Percentiles rank a stretch among this genome's conserved stretches.
Evolutionary conservation across 2,329 filamentous ascomycete species (phyloP).

Genomic region (Calycina marina): DNA sequence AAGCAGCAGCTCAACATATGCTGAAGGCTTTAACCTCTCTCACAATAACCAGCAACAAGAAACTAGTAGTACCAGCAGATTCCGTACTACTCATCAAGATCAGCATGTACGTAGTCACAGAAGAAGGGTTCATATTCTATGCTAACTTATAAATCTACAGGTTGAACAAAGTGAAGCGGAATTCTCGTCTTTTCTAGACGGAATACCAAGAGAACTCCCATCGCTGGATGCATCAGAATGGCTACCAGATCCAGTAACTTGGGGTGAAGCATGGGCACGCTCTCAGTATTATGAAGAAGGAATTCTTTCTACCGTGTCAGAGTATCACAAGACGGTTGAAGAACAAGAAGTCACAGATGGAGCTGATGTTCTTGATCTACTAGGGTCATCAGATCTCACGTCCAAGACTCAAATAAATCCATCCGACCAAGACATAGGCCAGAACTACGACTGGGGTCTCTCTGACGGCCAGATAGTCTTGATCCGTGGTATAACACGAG

Average conservation of each 20-base stretch:
- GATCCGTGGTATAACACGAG: conserved; percentile 15
- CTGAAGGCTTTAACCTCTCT: conserved; percentile 13
- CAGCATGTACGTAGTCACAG: conserved; percentile 15
- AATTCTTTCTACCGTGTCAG: not conserved
- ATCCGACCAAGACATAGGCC: conserved; percentile 15
- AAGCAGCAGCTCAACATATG: conserved; percentile 8
- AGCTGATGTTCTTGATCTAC: conserved; percentile 26
- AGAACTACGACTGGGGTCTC: conserved; percentile 18
- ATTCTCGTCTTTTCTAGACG: conserved; percentile 20
- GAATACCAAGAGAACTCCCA: conserved; percentile 14
- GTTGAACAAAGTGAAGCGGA: conserved; percentile 16
- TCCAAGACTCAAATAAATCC: conserved; percentile 12
- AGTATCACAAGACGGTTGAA: conserved; percentile 8
- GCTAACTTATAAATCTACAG: too few species aligned
- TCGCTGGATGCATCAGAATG: conserved; percentile 5
- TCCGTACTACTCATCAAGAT: conserved; percentile 12
- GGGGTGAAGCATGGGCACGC: conserved; percentile 12
- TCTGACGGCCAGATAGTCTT: conserved; percentile 14
- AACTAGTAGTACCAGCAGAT: conserved; percentile 1
- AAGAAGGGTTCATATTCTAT: too few species aligned
- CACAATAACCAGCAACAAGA: too few species aligned
- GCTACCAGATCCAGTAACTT: conserved; percentile 2
- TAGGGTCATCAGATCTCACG: conserved; percentile 19
- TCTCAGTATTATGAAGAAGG: conserved; percentile 5
- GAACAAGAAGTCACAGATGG: conserved; percentile 24